phyloP scores from a whole-genome alignment of 768 basidiomycete species.

The Auricularia auricula-judae region DNA sequence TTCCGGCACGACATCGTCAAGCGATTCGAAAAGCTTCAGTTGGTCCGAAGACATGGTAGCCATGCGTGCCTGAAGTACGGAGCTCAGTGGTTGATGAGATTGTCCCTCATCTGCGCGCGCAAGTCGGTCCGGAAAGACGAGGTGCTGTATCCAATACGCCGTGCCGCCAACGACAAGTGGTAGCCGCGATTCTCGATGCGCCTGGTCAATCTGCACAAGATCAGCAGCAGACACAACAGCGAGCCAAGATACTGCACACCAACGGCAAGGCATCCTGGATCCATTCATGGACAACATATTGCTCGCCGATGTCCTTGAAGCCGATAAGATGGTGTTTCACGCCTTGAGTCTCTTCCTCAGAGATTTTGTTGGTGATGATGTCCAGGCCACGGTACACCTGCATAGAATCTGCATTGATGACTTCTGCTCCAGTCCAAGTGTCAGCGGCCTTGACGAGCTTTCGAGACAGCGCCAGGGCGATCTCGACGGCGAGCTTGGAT shows the following conservation, averaged over 20 bases:
- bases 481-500: slow-evolving; percentile 80
- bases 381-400: slow-evolving; percentile 90
- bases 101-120: slow-evolving; percentile 17
- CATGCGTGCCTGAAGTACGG: slow-evolving; percentile 34
- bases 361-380: slow-evolving; percentile 89
- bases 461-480: slow-evolving; percentile 44
- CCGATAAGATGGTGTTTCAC: slow-evolving; percentile 86
- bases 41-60: slow-evolving; percentile 9
- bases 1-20: slow-evolving; percentile 50
- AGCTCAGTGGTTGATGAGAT: neutral
- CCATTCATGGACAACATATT: slow-evolving; percentile 83
- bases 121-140: slow-evolving; percentile 77
- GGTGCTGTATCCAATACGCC: slow-evolving; percentile 94
- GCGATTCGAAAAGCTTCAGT: slow-evolving; percentile 34
- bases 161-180: slow-evolving; percentile 95
- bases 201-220: slow-evolving; percentile 55
- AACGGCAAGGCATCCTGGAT: slow-evolving; percentile 65
- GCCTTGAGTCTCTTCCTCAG: slow-evolving; percentile 61
- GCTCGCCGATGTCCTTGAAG: slow-evolving; percentile 77
- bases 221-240: slow-evolving; percentile 1
- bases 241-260: slow-evolving; percentile 36
- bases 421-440: slow-evolving; percentile 51
- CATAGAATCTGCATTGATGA: slow-evolving; percentile 97
- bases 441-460: slow-evolving; percentile 12
- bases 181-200: slow-evolving; percentile 47